Base-by-base conservation (phyloP, 2,329 filamentous ascomycete genomes). In the Coniochaeta sp. region DNA sequence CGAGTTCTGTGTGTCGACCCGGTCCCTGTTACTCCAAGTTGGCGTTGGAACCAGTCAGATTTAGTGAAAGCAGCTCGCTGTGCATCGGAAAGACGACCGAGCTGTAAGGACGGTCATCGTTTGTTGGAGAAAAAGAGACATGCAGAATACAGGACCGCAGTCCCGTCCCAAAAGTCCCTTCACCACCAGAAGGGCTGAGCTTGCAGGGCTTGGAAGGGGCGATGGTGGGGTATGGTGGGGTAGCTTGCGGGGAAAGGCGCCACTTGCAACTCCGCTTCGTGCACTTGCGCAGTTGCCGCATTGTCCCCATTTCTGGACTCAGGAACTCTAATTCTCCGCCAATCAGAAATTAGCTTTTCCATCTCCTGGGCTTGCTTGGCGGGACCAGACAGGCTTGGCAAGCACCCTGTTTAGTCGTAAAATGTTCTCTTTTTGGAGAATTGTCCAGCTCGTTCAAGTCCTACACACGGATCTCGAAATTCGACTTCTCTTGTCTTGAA, bases 301-400 rank as follows among this genome's bases (percentile, higher is more conserved):
- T 28, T 35, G 9, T 30, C 46, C 46, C 46, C 46, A 48, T 48
- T 48, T 32, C 47, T 32, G 47, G 28, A 49, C 20, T 49, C 20
- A 32, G 47, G 47, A n/a, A 35, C 47, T 22, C 12, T 22, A 26
- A 49, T 49, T 49, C 18, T 49, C 47, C 47, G 31, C 47, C 47
- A 49, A 49, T 49, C 8, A 30, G 8, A 48, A 12, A 3, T 4
- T 13, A 22, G 5, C 22, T 14, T 24, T 42, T 42, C 8, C n/a
- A 24, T 14, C 18, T 26, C 38, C 12, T 26, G n/a, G 22, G 38
- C n/a, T 24, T 42, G 18, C 33, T 12, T 12, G n/a, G n/a, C n/a
- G n/a, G n/a, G n/a, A n/a, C n/a, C n/a, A n/a, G n/a, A n/a, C n/a
- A 35, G 13, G 6, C 33, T 35, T 35, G 33, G 33, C 33, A 35